These are phyloP conservation scores for Sarocladiaceae sp. DNA, from an alignment of 2,329 filamentous ascomycete species.

Conservation along the genomic window DNA sequence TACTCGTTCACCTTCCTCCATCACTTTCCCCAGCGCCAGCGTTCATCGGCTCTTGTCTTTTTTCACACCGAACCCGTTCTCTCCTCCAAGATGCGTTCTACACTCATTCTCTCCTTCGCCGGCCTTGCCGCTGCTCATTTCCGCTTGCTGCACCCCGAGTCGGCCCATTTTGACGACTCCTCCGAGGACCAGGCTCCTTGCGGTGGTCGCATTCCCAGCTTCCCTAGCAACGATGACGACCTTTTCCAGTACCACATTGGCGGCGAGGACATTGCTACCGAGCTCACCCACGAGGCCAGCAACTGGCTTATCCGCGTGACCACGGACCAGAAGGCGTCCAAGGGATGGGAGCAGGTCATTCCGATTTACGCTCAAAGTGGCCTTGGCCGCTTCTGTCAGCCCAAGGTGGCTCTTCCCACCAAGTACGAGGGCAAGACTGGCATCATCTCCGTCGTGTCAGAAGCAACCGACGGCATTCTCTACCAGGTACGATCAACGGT, in stretches of 20 bases:
- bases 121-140: conserved; percentile 46
- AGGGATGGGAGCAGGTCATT: conserved; percentile 49
- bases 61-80: too few relatives aligned
- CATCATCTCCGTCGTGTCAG: conserved; percentile 44
- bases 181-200: conserved; percentile 41
- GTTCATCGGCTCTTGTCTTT: neutral
- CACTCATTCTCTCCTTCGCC: conserved; percentile 27
- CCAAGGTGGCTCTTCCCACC: conserved; percentile 39
- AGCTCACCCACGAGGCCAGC: conserved; percentile 43
- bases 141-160: conserved; percentile 39
- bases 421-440: conserved; percentile 50
- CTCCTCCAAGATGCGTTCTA: conserved; percentile 26
- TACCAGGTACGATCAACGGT: conserved; percentile 41
- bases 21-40: neutral
- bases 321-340: conserved; percentile 36
- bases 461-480: conserved; percentile 48
- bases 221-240: conserved; percentile 33
- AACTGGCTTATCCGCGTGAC: conserved; percentile 55
- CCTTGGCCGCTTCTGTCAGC: conserved; percentile 47
- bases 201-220: conserved; percentile 45
- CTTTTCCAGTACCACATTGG: conserved; percentile 53
- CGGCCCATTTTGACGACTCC: conserved; percentile 43
- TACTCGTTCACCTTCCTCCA: neutral
- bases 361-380: conserved; percentile 49
- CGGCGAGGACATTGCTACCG: conserved; percentile 45